Evolutionary conservation across 257 asterid genomes (phyloP), one percentile per base, ranked within the genome.

Genomic region (Solanum phureja): DNA sequence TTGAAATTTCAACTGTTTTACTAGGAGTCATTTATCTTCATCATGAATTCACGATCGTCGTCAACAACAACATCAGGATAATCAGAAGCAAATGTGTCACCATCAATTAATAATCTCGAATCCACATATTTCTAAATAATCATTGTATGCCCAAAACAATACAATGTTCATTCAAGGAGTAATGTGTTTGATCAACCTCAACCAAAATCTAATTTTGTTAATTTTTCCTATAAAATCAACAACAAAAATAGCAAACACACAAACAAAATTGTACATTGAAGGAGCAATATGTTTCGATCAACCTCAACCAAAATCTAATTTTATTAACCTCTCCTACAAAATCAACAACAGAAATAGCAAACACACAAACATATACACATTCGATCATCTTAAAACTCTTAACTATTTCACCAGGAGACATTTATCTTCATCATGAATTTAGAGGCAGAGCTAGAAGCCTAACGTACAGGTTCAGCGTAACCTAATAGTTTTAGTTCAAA

Each of bases 71-170:
- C 66, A 58, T 19, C 66, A 58, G 27, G 66, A 58, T 7, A 58
- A 58, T 58, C 66, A 58, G 66, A 21, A 58, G 66, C 24, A 56
- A 56, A 56, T 56, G 64, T 56, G 64, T 18, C 66, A 58, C 66
- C 3, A 58, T 58, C 24, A 58, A 58, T 58, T 58, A 58, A 58
- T 19, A 58, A 58, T 58, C 5, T 58, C 27, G 11, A 58, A 56
- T 56, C 2, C 11, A 8, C 66, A 1, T 58, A 19, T 58, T 58
- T 3, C 66, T 21, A 0, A 19, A 1, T 0, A 58, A 58, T 3
- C 66, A 58, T 58, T 58, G 5, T 58, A 58, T 21, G 66, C 66
- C 66, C 66, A 58, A 58, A 18, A 58, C 24, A 58, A 0, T 0
- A 0, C 66, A 58, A 62, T 10, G 71, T 9, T 75, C 83, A 75